Conservation (phyloP, 2,329 filamentous ascomycete species). For the Pseudohalonectria lignicola region DNA sequence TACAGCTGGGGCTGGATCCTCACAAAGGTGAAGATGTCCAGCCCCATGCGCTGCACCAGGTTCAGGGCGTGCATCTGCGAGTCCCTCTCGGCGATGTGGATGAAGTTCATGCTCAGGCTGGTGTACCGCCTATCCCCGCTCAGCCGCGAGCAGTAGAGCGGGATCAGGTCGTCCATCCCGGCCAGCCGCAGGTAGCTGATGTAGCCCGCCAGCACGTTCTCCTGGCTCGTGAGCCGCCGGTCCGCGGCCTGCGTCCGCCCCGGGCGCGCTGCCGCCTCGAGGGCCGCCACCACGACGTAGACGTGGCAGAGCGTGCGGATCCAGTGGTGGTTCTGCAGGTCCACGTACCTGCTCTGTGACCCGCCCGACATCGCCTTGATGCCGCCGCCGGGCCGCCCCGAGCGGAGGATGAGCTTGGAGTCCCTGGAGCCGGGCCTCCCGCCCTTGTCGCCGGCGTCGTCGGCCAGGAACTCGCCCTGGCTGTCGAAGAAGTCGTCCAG, state of each 20-base stretch:
- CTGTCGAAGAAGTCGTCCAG: constrained; percentile 46
- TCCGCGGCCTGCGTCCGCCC: neutral
- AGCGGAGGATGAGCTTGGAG: constrained; percentile 32
- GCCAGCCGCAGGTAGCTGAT: constrained; percentile 66
- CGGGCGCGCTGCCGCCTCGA: constrained; percentile 27
- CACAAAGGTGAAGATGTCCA: constrained; percentile 66
- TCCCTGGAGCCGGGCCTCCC: constrained; percentile 5
- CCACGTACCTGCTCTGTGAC: constrained; percentile 39
- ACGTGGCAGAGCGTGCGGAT: constrained; percentile 60
- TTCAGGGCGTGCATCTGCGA: constrained; percentile 59
- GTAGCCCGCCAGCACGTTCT: constrained; percentile 73
- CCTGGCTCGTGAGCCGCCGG: constrained; percentile 35
- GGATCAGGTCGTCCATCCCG: constrained; percentile 67
- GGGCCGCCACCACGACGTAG: constrained; percentile 53
- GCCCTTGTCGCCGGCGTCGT: constrained; percentile 30
- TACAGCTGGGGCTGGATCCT: constrained; percentile 50
- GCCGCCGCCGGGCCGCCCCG: constrained; percentile 16
- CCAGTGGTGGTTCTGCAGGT: constrained; percentile 47
- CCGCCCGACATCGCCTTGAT: constrained; percentile 20
- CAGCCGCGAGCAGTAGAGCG: constrained; percentile 78
- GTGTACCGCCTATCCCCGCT: constrained; percentile 52
- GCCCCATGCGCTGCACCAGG: constrained; percentile 63
- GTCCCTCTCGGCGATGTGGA: constrained; percentile 55
- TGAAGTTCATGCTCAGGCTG: constrained; percentile 65
- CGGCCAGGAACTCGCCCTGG: constrained; percentile 42